Percentiles rank a stretch among this genome's conserved stretches.
Conservation (phyloP, 106 monocot genomes). For the Apostasia ramifera region DNA sequence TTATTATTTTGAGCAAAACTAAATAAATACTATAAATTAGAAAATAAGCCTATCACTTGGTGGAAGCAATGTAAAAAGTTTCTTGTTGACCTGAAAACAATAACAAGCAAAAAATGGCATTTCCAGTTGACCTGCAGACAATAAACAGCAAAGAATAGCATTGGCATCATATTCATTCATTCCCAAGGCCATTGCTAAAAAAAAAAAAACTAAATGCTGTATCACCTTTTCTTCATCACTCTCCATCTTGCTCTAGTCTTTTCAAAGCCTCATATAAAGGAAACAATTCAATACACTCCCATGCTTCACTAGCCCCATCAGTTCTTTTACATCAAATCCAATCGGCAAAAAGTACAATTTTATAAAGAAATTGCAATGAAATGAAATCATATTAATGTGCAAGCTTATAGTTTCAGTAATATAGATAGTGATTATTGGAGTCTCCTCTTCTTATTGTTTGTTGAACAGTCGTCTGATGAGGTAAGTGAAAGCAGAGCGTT, state of each 20-base stretch:
- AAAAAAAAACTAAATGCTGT: background rate
- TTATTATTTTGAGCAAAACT: too few species aligned
- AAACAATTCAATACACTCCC: background rate
- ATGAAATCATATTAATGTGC: background rate
- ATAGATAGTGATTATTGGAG: background rate
- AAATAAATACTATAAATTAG: too few species aligned
- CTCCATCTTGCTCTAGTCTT: background rate
- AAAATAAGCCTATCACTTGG: too few species aligned
- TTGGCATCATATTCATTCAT: too few species aligned
- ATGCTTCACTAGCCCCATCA: background rate
- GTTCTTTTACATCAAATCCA: background rate
- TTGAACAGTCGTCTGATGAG: background rate
- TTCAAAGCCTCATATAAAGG: background rate
- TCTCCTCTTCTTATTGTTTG: background rate
- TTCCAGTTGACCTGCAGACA: too few species aligned
- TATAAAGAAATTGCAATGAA: background rate
- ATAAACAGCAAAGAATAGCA: too few species aligned
- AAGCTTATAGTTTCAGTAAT: background rate
- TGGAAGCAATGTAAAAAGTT: too few species aligned
- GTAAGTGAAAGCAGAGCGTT: slow-evolving; percentile 13
- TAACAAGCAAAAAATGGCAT: too few species aligned
- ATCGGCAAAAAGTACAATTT: background rate
- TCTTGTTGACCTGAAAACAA: too few species aligned
- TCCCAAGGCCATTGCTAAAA: too few species aligned
- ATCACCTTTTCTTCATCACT: background rate